Conservation (phyloP, 106 monocot species). For the Chionographis japonica region DNA sequence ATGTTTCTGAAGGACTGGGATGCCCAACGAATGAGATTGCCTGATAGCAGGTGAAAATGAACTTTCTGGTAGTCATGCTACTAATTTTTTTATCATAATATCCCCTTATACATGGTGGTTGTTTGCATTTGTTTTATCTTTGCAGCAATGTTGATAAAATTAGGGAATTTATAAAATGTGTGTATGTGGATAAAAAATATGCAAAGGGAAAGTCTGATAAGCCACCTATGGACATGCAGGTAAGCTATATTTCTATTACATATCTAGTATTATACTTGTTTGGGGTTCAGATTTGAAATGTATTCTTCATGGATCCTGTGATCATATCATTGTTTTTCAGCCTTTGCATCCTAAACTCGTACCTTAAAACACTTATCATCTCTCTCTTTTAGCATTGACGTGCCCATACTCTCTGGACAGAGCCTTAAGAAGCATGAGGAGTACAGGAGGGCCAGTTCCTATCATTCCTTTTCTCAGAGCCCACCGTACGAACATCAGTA, state of each 20-base stretch:
- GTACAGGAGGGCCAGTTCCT: constrained; percentile 66
- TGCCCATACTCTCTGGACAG: constrained; percentile 18
- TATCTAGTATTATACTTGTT: background rate
- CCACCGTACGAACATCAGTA: constrained; percentile 76
- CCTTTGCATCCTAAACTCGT: background rate
- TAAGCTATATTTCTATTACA: constrained; percentile 4
- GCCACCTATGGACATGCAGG: constrained; percentile 82
- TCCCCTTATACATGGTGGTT: background rate
- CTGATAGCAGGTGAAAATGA: constrained; percentile 54
- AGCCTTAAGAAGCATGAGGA: constrained; percentile 39
- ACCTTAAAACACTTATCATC: background rate
- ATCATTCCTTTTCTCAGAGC: constrained; percentile 70
- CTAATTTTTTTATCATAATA: background rate
- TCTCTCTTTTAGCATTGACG: background rate
- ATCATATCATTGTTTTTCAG: background rate
- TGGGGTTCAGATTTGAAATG: background rate
- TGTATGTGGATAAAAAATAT: constrained; percentile 94
- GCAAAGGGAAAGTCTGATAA: constrained; percentile 55
- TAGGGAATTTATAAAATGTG: constrained; percentile 88
- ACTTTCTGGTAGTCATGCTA: background rate
- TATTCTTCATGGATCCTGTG: background rate
- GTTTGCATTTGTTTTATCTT: constrained; percentile 11
- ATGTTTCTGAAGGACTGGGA: constrained; percentile 58
- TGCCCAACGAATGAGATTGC: constrained; percentile 39
- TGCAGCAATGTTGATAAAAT: constrained; percentile 75